Evolutionary conservation across 208 protist species (phyloP).

Genomic region (Acanthamoeba sp.): DNA sequence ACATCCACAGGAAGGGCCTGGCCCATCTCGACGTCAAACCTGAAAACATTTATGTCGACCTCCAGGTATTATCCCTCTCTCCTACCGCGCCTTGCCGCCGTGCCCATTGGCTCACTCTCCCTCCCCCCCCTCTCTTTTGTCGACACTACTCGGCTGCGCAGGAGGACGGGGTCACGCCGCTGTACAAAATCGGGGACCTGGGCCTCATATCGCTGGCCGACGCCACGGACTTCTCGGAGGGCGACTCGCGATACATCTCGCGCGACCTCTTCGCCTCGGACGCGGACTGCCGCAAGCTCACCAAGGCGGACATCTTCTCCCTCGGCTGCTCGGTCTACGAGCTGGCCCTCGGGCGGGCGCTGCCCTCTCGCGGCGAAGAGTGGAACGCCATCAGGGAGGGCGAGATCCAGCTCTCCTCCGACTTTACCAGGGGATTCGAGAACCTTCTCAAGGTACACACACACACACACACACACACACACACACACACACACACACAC

Average conservation of each 20-base stretch:
- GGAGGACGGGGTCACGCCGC: background rate
- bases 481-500: background rate
- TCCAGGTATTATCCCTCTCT: background rate
- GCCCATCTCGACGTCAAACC: conserved; percentile 71
- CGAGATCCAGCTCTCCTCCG: conserved; percentile 36
- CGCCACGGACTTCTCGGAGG: conserved; percentile 47
- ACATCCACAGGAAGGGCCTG: conserved; percentile 58
- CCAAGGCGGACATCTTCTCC: conserved; percentile 73
- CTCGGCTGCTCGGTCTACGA: conserved; percentile 69
- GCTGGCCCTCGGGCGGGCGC: conserved; percentile 25
- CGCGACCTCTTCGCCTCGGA: conserved; percentile 70
- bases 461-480: background rate
- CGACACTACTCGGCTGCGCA: background rate
- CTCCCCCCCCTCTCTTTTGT: no score
- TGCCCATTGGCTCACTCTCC: background rate
- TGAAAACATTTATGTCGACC: conserved; percentile 68
- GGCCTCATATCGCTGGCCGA: conserved; percentile 69
- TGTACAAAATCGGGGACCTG: conserved; percentile 74
- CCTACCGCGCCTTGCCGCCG: background rate
- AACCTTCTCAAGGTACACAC: background rate
- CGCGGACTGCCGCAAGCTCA: conserved; percentile 44
- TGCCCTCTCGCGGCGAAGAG: conserved; percentile 56
- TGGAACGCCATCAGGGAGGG: conserved; percentile 73
- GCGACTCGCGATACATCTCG: conserved; percentile 57
- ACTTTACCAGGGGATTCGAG: conserved; percentile 21